Conservation (phyloP, 2,329 filamentous ascomycete genomes). For the Zymoseptoria crescenta region DNA sequence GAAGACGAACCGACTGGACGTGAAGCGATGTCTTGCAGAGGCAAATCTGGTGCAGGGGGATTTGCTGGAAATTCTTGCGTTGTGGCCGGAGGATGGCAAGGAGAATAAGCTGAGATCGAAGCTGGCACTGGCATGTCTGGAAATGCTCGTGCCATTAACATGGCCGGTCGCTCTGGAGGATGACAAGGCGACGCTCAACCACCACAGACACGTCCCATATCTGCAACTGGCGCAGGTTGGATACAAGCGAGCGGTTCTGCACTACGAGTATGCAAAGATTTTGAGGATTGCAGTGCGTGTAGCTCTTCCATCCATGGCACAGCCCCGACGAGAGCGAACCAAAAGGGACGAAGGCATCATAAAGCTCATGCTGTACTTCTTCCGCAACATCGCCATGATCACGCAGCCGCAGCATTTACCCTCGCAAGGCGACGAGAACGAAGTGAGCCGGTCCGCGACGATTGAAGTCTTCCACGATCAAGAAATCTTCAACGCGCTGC, state of each 20-base stretch:
- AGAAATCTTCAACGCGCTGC: slow-evolving; percentile 75
- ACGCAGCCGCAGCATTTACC: slow-evolving; percentile 62
- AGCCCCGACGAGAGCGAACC: slow-evolving; percentile 65
- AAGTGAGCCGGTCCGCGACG: slow-evolving; percentile 77
- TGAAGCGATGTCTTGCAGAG: slow-evolving; percentile 84
- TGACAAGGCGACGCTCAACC: slow-evolving; percentile 80
- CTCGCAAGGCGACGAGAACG: slow-evolving; percentile 79
- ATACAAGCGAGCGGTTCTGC: slow-evolving; percentile 84
- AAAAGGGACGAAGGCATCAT: slow-evolving; percentile 84
- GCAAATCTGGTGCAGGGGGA: slow-evolving; percentile 88
- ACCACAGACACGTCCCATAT: slow-evolving; percentile 84
- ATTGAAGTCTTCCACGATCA: slow-evolving; percentile 87
- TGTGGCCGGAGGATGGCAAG: slow-evolving; percentile 66
- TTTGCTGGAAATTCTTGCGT: slow-evolving; percentile 76
- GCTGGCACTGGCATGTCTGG: slow-evolving; percentile 75
- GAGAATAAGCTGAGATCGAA: slow-evolving; percentile 70
- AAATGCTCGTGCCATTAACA: slow-evolving; percentile 84
- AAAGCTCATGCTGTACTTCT: slow-evolving; percentile 78
- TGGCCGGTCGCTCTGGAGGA: slow-evolving; percentile 82
- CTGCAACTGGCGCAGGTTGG: slow-evolving; percentile 77
- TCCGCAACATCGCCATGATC: slow-evolving; percentile 84
- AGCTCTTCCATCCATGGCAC: slow-evolving; percentile 77
- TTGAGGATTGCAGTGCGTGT: slow-evolving; percentile 74
- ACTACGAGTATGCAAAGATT: slow-evolving; percentile 68
- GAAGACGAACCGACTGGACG: slow-evolving; percentile 87